These are phyloP conservation scores for Neonectria coccinea DNA, from an alignment of 2,329 filamentous ascomycete genomes.

Conservation along the genomic window DNA sequence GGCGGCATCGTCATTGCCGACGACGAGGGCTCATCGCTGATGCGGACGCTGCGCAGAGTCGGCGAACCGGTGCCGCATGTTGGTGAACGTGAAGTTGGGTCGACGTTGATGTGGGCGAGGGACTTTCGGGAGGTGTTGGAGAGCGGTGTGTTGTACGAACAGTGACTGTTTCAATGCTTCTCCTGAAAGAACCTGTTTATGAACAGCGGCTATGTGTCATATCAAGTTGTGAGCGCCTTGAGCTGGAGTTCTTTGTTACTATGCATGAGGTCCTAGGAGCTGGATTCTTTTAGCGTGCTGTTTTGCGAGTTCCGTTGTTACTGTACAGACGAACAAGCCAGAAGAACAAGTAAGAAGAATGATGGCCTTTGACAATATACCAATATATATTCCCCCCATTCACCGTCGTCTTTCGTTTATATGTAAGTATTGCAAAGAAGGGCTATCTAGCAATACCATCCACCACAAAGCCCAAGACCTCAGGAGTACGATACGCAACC, in stretches of 20 bases:
- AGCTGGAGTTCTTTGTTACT: not conserved
- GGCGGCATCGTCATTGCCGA: conserved; percentile 62
- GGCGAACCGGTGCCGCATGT: conserved; percentile 55
- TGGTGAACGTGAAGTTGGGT: conserved; percentile 24
- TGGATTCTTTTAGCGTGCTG: not conserved
- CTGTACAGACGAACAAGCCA: not conserved
- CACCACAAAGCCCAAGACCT: not conserved
- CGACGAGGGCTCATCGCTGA: conserved; percentile 49
- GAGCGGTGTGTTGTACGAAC: conserved; percentile 42
- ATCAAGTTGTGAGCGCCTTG: not conserved
- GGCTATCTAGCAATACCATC: not conserved
- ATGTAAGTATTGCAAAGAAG: not conserved
- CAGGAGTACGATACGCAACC: not conserved
- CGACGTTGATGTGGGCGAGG: conserved; percentile 55
- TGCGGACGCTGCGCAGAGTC: conserved; percentile 53
- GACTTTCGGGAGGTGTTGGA: conserved; percentile 58
- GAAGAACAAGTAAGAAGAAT: not conserved
- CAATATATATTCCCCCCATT: not conserved
- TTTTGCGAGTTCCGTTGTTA: not conserved
- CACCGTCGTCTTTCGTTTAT: not conserved
- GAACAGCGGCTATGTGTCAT: not conserved
- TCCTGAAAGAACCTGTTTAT: not conserved
- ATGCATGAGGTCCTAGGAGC: not conserved
- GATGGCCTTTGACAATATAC: not conserved
- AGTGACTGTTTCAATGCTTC: conserved; percentile 1